Evolutionary conservation across 495 filamentous ascomycete species (phyloP).

Genomic region (Trypethelium eluteriae): DNA sequence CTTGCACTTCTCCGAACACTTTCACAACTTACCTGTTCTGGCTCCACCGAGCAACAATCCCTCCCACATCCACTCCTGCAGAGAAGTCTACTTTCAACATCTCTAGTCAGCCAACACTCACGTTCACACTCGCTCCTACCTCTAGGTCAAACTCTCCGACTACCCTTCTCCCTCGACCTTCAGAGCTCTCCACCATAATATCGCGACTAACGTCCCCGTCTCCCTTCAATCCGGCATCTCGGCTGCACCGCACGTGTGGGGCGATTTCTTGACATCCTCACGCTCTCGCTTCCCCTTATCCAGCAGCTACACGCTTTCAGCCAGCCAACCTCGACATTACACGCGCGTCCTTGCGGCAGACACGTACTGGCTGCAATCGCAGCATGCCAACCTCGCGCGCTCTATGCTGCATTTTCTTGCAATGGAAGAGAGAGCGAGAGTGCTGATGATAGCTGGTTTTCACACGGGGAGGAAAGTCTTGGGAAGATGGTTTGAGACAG

Average conservation of each 20-base stretch:
- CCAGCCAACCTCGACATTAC: constrained; percentile 44
- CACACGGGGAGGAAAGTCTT: constrained; percentile 75
- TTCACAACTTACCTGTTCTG: too few relatives aligned
- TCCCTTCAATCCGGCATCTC: constrained; percentile 27
- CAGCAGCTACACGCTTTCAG: constrained; percentile 35
- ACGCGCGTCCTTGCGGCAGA: constrained; percentile 71
- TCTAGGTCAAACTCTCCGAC: constrained; percentile 54
- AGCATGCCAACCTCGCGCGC: constrained; percentile 62
- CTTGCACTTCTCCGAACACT: too few relatives aligned
- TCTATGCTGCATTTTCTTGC: constrained; percentile 69
- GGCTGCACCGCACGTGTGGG: constrained; percentile 69
- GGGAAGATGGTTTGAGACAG: constrained; percentile 61
- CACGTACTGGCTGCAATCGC: constrained; percentile 75
- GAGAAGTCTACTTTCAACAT: too few relatives aligned
- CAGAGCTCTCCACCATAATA: constrained; percentile 54
- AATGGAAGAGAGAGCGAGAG: constrained; percentile 40
- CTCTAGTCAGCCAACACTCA: neutral
- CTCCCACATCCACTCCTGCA: too few relatives aligned
- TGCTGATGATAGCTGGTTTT: constrained; percentile 69
- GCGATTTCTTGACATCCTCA: constrained; percentile 43
- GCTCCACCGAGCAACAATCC: too few relatives aligned
- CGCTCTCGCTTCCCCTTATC: constrained; percentile 21
- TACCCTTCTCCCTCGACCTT: constrained; percentile 62
- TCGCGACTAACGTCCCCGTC: constrained; percentile 44
- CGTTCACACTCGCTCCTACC: neutral